These are phyloP conservation scores for Phytophthora sansomeana DNA, from an alignment of 352 stramenopile species.

Conservation along the genomic window DNA sequence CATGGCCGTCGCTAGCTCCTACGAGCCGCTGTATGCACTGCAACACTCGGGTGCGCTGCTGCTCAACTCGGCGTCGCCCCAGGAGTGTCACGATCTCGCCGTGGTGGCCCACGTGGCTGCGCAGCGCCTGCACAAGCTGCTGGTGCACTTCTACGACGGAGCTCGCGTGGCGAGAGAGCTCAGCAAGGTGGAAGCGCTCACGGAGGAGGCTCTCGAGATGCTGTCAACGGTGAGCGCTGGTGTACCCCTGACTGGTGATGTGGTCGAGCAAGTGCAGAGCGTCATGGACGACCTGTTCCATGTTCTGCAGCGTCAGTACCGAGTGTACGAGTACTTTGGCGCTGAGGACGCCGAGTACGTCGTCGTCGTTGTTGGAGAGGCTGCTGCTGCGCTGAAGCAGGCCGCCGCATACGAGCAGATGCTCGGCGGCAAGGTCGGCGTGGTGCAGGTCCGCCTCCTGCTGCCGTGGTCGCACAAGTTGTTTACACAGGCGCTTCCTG, in stretches of 20 bases:
- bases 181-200: conserved; percentile 65
- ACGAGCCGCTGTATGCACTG: conserved; percentile 70
- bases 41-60: conserved; percentile 79
- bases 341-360: conserved; percentile 70
- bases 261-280: conserved; percentile 72
- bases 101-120: conserved; percentile 80
- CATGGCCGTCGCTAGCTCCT: conserved; percentile 64
- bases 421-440: conserved; percentile 75
- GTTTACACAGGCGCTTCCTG: conserved; percentile 70
- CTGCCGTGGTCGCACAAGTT: conserved; percentile 78
- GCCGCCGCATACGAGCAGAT: conserved; percentile 80
- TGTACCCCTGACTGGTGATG: conserved; percentile 24
- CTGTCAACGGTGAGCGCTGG: conserved; percentile 38
- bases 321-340: conserved; percentile 85
- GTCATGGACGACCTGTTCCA: conserved; percentile 82
- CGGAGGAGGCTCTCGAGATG: conserved; percentile 57
- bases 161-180: conserved; percentile 69
- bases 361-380: conserved; percentile 77
- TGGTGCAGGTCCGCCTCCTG: conserved; percentile 78
- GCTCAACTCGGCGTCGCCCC: conserved; percentile 69
- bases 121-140: conserved; percentile 60
- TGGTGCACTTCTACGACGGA: conserved; percentile 88
- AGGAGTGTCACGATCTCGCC: conserved; percentile 84
- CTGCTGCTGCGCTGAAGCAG: conserved; percentile 58
- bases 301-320: conserved; percentile 81